Percentiles rank a stretch among this genome's conserved stretches.
These are phyloP conservation scores for Phytopythium delawarense DNA, from an alignment of 352 stramenopile genomes.

Conservation along the genomic window DNA sequence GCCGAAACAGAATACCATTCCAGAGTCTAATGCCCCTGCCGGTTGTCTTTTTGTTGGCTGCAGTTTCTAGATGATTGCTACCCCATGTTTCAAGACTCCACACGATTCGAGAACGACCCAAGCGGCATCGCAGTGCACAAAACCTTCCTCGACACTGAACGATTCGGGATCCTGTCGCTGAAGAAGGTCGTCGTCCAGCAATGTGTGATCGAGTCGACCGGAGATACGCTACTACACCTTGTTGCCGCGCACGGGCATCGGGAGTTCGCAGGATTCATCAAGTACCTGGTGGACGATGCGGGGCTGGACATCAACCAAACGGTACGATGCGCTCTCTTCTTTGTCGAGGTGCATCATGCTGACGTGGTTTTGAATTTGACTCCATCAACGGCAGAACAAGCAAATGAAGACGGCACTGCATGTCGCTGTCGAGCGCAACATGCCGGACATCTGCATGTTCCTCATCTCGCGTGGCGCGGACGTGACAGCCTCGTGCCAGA, in stretches of 20 bases:
- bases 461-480: constrained; percentile 37
- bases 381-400: constrained; percentile 29
- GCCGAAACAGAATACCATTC: neutral
- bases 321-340: constrained; percentile 13
- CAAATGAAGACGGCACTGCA: constrained; percentile 46
- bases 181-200: constrained; percentile 36
- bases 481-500: constrained; percentile 36
- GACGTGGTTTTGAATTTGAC: neutral
- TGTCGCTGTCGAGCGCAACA: constrained; percentile 34
- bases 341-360: neutral
- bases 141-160: constrained; percentile 31
- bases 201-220: constrained; percentile 40
- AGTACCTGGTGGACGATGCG: constrained; percentile 29
- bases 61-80: constrained; percentile 36
- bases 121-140: constrained; percentile 40
- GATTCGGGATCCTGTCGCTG: constrained; percentile 25
- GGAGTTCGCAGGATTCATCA: constrained; percentile 28
- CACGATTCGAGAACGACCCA: constrained; percentile 29
- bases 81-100: constrained; percentile 23
- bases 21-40: neutral
- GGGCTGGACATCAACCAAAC: constrained; percentile 37
- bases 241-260: constrained; percentile 30
- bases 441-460: constrained; percentile 31
- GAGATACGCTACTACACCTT: constrained; percentile 45
- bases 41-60: neutral